Conservation (phyloP, 164 flowering plant genomes). For the Magnolia officinalis region DNA sequence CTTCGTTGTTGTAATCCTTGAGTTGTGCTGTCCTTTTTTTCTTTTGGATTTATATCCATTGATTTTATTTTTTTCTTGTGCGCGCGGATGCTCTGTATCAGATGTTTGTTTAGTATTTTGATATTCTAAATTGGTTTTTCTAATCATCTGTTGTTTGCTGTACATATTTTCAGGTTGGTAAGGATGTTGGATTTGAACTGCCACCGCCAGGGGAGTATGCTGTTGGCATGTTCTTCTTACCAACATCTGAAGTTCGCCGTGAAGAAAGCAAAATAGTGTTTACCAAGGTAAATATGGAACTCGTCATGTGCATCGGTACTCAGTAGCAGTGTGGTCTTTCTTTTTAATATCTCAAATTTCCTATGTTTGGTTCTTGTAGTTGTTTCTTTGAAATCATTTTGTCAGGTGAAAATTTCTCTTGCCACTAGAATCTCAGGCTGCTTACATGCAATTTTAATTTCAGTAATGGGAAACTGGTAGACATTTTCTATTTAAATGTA, state of each 20-base stretch:
- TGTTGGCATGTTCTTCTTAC: conserved; percentile 96
- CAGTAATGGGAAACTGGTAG: neutral
- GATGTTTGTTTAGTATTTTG: neutral
- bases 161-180: conserved; percentile 46
- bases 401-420: neutral
- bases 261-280: conserved; percentile 86
- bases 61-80: too few species aligned
- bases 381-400: neutral
- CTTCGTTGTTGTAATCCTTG: neutral
- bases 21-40: neutral
- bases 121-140: too few species aligned
- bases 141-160: neutral
- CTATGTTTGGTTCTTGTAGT: neutral
- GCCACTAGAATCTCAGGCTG: neutral
- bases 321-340: neutral
- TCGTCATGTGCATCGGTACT: neutral
- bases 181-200: conserved; percentile 72
- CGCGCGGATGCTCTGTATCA: neutral
- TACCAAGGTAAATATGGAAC: conserved; percentile 58
- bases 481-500: too few species aligned
- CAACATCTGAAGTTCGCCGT: conserved; percentile 78
- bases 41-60: neutral
- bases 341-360: neutral
- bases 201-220: conserved; percentile 90
- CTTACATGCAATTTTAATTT: neutral